Percentiles rank a stretch among this genome's conserved stretches.
These are phyloP conservation scores for Pachyrhizus erosus DNA, from an alignment of 306 rosid species.

Conservation along the genomic window DNA sequence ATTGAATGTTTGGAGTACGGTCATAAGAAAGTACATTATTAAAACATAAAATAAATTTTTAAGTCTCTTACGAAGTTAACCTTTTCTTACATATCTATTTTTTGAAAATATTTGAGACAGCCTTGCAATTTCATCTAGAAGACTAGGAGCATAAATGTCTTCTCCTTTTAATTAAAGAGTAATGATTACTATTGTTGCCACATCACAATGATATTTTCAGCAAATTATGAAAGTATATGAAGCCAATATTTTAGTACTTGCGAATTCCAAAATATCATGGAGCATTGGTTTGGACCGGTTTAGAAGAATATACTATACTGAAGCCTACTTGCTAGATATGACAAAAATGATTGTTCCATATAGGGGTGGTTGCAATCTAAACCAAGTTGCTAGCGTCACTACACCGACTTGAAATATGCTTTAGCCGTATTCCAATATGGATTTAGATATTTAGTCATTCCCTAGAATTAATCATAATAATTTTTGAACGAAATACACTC, in stretches of 20 bases:
- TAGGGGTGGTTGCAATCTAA: slow-evolving; percentile 57
- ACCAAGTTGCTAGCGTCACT: slow-evolving; percentile 64
- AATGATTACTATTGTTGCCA: no score
- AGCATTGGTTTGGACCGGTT: slow-evolving; percentile 28
- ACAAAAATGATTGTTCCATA: slow-evolving; percentile 39
- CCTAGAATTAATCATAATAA: slow-evolving; percentile 27
- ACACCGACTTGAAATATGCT: slow-evolving; percentile 41
- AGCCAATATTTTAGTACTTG: background rate
- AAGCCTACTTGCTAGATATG: slow-evolving; percentile 53
- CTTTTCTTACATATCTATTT: background rate
- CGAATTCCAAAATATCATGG: background rate
- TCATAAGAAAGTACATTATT: background rate
- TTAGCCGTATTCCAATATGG: slow-evolving; percentile 43
- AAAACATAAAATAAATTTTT: background rate
- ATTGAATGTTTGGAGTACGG: background rate
- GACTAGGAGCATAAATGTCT: no score
- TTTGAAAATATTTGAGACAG: background rate
- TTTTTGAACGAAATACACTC: slow-evolving; percentile 17
- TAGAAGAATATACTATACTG: slow-evolving; percentile 44
- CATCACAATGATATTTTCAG: no score
- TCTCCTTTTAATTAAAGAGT: no score
- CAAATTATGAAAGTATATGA: no score
- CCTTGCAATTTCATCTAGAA: background rate
- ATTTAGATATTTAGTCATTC: slow-evolving; percentile 37
- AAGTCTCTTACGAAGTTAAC: background rate